Conservation (phyloP, 371 early-diverging fungal species). For the Actinomortierella wolfii region DNA sequence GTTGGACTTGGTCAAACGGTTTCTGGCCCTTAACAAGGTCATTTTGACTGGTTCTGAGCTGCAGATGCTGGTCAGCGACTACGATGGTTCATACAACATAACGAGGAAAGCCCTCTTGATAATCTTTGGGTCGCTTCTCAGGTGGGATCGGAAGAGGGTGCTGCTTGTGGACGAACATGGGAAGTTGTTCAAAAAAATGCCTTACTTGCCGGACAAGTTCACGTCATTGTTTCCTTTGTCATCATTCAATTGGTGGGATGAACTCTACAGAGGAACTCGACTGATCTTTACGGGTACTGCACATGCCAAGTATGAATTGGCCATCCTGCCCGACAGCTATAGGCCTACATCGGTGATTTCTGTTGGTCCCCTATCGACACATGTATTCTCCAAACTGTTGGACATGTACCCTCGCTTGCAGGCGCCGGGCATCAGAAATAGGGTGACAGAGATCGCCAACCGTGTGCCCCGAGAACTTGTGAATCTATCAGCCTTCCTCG, state of each 20-base stretch:
- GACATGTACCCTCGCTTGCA: constrained; percentile 13
- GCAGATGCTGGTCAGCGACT: constrained; percentile 1
- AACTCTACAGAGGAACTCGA: constrained; percentile 10
- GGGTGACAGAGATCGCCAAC: constrained; percentile 19
- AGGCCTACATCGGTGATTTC: constrained; percentile 8
- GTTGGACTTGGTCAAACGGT: constrained; percentile 2
- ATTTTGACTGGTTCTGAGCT: constrained; percentile 22
- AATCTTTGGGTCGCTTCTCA: constrained; percentile 13
- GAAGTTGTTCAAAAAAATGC: constrained; percentile 11
- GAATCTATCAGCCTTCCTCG: constrained; percentile 6
- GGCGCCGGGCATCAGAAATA: constrained; percentile 8
- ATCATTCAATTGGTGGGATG: constrained; percentile 8
- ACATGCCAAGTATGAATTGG: constrained; percentile 22
- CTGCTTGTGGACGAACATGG: constrained; percentile 25
- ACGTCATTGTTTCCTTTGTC: constrained; percentile 10
- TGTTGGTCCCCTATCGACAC: constrained; percentile 20
- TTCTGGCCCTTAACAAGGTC: constrained; percentile 27
- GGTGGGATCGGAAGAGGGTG: constrained; percentile 13
- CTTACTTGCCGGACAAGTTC: constrained; percentile 17
- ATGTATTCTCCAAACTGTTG: constrained; percentile 21
- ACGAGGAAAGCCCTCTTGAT: background rate
- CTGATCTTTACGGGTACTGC: constrained; percentile 18
- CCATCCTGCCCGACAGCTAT: constrained; percentile 9
- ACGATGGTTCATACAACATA: constrained; percentile 7
- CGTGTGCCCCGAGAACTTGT: constrained; percentile 25